phyloP scores from a whole-genome alignment of 148 eudicot genomes.

The Cornus kousa region DNA sequence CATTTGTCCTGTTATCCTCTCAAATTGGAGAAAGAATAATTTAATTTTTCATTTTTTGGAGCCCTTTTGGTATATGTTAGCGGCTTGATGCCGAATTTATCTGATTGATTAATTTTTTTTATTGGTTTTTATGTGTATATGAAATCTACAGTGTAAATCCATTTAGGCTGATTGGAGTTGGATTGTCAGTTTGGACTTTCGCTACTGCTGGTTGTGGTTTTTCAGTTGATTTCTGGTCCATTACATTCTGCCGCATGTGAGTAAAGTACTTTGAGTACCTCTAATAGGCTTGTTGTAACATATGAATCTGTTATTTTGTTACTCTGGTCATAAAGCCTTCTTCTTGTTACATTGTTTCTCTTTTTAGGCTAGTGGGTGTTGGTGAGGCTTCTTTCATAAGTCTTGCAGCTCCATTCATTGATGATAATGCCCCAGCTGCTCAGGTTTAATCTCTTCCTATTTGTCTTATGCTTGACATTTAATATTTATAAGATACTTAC shows the following conservation, averaged over 20 bases:
- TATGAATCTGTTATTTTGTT: background rate
- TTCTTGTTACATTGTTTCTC: constrained; percentile 1
- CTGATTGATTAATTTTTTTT: background rate
- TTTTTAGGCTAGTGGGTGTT: constrained; percentile 90
- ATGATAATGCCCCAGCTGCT: constrained; percentile 87
- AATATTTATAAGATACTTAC: background rate
- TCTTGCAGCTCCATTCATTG: constrained; percentile 98
- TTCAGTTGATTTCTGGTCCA: constrained; percentile 84
- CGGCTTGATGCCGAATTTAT: background rate
- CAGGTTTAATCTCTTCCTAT: constrained; percentile 47
- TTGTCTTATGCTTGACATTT: background rate
- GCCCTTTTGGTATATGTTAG: background rate
- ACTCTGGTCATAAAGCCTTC: constrained; percentile 9
- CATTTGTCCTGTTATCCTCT: background rate
- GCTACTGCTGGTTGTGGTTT: constrained; percentile 81
- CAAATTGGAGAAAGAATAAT: background rate
- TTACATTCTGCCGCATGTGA: constrained; percentile 78
- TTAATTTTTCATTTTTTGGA: background rate
- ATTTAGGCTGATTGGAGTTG: constrained; percentile 94
- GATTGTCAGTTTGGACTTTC: constrained; percentile 83
- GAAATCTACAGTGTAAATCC: constrained; percentile 76
- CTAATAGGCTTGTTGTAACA: background rate
- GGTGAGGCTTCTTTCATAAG: constrained; percentile 99
- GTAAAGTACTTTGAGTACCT: constrained; percentile 24
- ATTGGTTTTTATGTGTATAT: constrained; percentile 14